Evolutionary conservation across 2,329 filamentous ascomycete species (phyloP), one percentile per base, ranked within the genome.

Genomic region (Hypomyces perniciosus): DNA sequence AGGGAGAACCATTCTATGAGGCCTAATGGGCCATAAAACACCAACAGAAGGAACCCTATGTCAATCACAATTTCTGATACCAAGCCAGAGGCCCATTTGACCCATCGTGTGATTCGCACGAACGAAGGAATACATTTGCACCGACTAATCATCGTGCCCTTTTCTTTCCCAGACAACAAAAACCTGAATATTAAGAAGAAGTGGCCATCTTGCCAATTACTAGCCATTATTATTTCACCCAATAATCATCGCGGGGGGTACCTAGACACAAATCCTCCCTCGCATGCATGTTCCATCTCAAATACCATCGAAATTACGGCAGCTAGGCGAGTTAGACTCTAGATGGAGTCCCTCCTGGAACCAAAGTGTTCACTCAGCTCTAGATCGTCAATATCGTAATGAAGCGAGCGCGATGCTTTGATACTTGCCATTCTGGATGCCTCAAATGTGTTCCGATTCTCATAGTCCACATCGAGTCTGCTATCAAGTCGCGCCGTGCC

Each of bases 1-100:
- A 81, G 60, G 80, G 78, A 0, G 80, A 83, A 59, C 63, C 61
- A 4, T 60, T 72, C 8, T 65, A 66, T 49, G 49, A 54, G 6
- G 54, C 54, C 8, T 61, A 59, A 35, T 50, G 30, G 20, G 30
- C 30, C 5, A 6, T 29, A 9, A 37, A 9, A 42, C 7, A 27
- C n/a, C n/a, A 6, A 33, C 33, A 12, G 10, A 34, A 34, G 20
- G 20, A 20, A 20, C 20, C 20, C 20, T 20, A 20, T 20, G 20
- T 20, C 20, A 20, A 20, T 20, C 20, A 20, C 20, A 20, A 20
- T 20, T 20, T 2, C 20, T 20, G 20, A 20, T 20, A 20, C 20
- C 20, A 20, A 20, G 20, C 20, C 3, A 20, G 20, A 20, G 20
- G 20, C 20, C 20, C 20, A 20, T 20, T 20, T 20, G 20, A 20